phyloP scores from a whole-genome alignment of 305 asterid species.

The Fraxinus xanthoxyloides region DNA sequence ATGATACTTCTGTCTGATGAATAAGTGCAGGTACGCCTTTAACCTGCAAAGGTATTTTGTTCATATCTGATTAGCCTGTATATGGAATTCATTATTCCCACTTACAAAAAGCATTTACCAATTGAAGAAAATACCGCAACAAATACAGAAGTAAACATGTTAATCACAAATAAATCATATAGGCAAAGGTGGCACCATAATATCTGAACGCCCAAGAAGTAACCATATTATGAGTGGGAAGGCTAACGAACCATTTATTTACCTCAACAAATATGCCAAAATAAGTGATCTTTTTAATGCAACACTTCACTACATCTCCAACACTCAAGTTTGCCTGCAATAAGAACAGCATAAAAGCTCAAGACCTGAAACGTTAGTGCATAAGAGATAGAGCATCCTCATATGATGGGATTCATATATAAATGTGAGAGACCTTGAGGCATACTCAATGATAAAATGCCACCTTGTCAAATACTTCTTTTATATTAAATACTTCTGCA shows the following conservation, averaged over 20 bases:
- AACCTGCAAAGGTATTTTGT: slow-evolving; percentile 44
- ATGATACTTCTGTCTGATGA: slow-evolving; percentile 93
- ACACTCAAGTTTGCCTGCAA: slow-evolving; percentile 72
- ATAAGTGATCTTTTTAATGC: slow-evolving; percentile 84
- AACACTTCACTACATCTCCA: slow-evolving; percentile 87
- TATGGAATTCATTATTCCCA: background rate
- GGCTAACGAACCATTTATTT: slow-evolving; percentile 20
- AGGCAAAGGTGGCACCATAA: slow-evolving; percentile 6
- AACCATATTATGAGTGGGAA: background rate
- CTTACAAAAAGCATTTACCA: background rate
- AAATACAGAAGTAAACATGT: slow-evolving; percentile 7
- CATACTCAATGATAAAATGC: background rate
- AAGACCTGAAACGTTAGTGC: background rate
- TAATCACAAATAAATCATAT: slow-evolving; percentile 1
- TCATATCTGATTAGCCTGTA: slow-evolving; percentile 17
- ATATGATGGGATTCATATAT: background rate
- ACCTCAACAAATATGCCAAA: slow-evolving; percentile 96
- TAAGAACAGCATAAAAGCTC: slow-evolving; percentile 21
- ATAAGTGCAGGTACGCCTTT: slow-evolving; percentile 91
- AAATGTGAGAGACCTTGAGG: slow-evolving; percentile 1
- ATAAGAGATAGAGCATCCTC: background rate
- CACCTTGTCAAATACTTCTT: background rate
- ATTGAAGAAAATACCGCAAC: background rate
- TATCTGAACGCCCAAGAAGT: slow-evolving; percentile 3
- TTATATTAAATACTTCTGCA: background rate